A percentile compares a stretch with the other conserved stretches of the same genome.
phyloP scores from a whole-genome alignment of 306 rosid genomes.

The Parietaria judaica region DNA sequence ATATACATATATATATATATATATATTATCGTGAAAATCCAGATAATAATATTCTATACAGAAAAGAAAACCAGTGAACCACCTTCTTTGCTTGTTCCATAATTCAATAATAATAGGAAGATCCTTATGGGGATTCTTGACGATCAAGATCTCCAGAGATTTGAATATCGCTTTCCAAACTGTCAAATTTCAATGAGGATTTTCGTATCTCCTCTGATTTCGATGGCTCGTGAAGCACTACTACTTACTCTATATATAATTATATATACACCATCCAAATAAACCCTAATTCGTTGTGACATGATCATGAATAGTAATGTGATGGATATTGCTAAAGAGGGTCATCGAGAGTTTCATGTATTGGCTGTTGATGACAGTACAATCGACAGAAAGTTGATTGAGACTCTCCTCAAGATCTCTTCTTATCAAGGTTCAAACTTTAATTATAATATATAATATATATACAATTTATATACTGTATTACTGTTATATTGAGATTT shows the following conservation, averaged over 20 bases:
- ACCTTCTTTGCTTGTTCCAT: conserved; percentile 39
- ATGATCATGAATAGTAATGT: not conserved
- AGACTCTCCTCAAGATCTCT: conserved; percentile 75
- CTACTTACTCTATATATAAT: conserved; percentile 3
- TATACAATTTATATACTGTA: too few species aligned
- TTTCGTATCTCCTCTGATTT: conserved; percentile 29
- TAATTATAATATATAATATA: not conserved
- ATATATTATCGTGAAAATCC: not conserved
- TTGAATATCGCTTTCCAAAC: conserved; percentile 72
- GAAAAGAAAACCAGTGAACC: conserved; percentile 1
- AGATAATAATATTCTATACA: too few species aligned
- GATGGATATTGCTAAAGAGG: conserved; percentile 48
- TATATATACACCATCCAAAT: not conserved
- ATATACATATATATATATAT: not conserved
- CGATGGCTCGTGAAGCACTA: conserved; percentile 24
- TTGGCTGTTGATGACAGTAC: conserved; percentile 80
- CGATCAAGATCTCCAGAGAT: conserved; percentile 45
- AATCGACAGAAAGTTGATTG: conserved; percentile 73
- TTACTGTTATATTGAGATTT: not conserved
- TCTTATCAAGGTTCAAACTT: conserved; percentile 50
- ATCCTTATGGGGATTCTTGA: conserved; percentile 49
- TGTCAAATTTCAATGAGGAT: conserved; percentile 53
- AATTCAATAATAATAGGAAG: conserved; percentile 57
- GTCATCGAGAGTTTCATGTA: conserved; percentile 48
- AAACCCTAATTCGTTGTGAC: not conserved